These are phyloP conservation scores for Raffaelea arxii DNA, from an alignment of 2,329 filamentous ascomycete species.

Conservation along the genomic window DNA sequence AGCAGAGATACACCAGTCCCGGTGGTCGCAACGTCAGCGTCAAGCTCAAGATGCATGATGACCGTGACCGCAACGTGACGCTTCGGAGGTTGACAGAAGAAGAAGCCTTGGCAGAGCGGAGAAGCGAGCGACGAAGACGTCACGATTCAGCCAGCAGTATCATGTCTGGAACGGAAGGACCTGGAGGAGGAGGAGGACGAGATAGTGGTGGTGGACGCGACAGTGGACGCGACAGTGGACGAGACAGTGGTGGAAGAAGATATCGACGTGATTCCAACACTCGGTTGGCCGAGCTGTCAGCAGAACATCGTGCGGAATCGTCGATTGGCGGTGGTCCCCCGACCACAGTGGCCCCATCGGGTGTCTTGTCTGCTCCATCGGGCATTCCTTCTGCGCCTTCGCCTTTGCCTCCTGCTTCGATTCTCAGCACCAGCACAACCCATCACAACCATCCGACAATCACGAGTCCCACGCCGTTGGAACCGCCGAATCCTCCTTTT, in stretches of 20 bases:
- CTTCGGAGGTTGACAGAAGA: conserved; percentile 51
- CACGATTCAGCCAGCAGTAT: conserved; percentile 45
- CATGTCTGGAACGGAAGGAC: conserved; percentile 46
- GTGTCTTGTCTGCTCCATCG: too few species aligned
- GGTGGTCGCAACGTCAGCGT: conserved; percentile 44
- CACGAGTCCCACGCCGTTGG: too few species aligned
- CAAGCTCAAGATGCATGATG: conserved; percentile 50
- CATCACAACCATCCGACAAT: too few species aligned
- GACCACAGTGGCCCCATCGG: not conserved
- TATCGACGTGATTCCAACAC: conserved; percentile 46
- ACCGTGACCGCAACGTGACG: conserved; percentile 51
- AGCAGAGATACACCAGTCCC: conserved; percentile 16
- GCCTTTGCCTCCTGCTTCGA: too few species aligned
- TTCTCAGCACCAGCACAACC: conserved; percentile 22
- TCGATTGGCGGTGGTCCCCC: conserved; percentile 3
- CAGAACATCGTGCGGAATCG: conserved; percentile 33
- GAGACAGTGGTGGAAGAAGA: too few species aligned
- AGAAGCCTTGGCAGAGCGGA: conserved; percentile 38
- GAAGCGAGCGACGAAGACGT: conserved; percentile 21
- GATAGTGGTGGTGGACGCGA: too few species aligned
- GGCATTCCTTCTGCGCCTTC: too few species aligned
- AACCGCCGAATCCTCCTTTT: conserved; percentile 48
- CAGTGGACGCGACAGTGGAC: too few species aligned
- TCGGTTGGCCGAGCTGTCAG: conserved; percentile 33
- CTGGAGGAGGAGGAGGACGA: conserved; percentile 30